Evolutionary conservation across 176 grass and related monocot species (phyloP).

Genomic region (sorghum (Sorghum bicolor)): Sorghum_bicolor_NCBIv3 NC_012873.2:52951501-52952000

Average conservation of each 20-base stretch:
- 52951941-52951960: conserved; percentile 48
- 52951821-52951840: conserved; percentile 64
- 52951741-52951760: conserved; percentile 53
- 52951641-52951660: conserved; percentile 23
- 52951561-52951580: not conserved
- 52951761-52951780: conserved; percentile 64
- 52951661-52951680: conserved; percentile 48
- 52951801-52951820: conserved; percentile 68
- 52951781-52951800: conserved; percentile 46
- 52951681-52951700: conserved; percentile 51
- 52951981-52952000: conserved; percentile 63
- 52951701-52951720: conserved; percentile 24
- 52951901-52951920: conserved; percentile 33
- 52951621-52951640: conserved; percentile 42
- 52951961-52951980: conserved; percentile 67
- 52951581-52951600: conserved; percentile 31
- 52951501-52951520: conserved; percentile 51
- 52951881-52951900: conserved; percentile 21
- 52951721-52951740: conserved; percentile 47
- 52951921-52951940: conserved; percentile 62
- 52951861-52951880: conserved; percentile 43
- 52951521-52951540: conserved; percentile 29
- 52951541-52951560: conserved; percentile 45
- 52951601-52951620: conserved; percentile 18
- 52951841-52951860: conserved; percentile 61